Conservation (phyloP, 495 filamentous ascomycete genomes). For the Neurospora sp. region DNA sequence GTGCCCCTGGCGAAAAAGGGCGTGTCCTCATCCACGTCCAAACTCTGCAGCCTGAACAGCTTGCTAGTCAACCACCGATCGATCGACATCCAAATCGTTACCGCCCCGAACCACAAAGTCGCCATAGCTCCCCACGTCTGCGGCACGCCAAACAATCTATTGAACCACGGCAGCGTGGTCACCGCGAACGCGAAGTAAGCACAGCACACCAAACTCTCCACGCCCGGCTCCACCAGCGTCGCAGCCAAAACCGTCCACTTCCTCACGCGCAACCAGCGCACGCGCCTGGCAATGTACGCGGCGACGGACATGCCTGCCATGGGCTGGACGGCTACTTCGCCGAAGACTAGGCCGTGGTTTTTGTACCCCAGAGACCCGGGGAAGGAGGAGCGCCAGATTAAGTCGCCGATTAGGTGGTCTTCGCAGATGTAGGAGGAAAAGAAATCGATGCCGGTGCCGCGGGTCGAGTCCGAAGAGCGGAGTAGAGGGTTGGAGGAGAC, state of each 20-base stretch:
- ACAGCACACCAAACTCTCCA: conserved; percentile 79
- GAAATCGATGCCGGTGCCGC: conserved; percentile 68
- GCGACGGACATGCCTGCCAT: conserved; percentile 68
- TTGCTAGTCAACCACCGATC: conserved; percentile 66
- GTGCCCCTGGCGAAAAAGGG: conserved; percentile 57
- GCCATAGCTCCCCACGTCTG: conserved; percentile 62
- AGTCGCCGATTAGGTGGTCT: conserved; percentile 89
- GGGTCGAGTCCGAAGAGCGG: conserved; percentile 32
- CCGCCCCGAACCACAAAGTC: conserved; percentile 59
- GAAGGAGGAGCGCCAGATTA: conserved; percentile 63
- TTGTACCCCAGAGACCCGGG: conserved; percentile 37
- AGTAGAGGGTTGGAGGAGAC: conserved; percentile 35
- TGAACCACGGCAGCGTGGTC: conserved; percentile 60
- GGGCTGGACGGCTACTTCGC: conserved; percentile 84
- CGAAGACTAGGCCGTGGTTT: conserved; percentile 76
- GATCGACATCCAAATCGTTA: conserved; percentile 58
- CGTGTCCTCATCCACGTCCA: conserved; percentile 64
- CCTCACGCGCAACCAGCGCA: conserved; percentile 84
- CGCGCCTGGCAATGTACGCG: conserved; percentile 72
- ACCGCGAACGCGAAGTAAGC: conserved; percentile 68
- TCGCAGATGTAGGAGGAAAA: conserved; percentile 97
- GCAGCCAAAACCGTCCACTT: conserved; percentile 89
- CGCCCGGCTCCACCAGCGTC: conserved; percentile 88
- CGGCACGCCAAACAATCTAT: conserved; percentile 42
- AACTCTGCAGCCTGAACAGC: conserved; percentile 57